Conservation (phyloP, 768 basidiomycete genomes). For the Tulasnella sp. region DNA sequence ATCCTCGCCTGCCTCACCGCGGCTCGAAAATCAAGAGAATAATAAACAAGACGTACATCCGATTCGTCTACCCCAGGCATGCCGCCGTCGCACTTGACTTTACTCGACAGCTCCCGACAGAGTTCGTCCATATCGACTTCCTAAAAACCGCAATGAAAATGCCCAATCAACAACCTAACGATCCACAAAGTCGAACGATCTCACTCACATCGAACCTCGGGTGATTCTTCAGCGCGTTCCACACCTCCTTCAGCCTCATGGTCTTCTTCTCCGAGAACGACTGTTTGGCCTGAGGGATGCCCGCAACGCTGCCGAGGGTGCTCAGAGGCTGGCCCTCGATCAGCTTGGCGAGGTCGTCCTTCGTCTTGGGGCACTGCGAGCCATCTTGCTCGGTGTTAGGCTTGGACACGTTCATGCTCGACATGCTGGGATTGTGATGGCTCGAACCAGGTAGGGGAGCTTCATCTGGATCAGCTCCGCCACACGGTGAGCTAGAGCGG, state of each 20-base stretch:
- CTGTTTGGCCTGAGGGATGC: conserved; percentile 38
- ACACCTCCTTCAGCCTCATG: conserved; percentile 66
- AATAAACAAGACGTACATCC: conserved; percentile 8
- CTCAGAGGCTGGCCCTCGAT: conserved; percentile 27
- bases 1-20: not conserved
- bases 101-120: conserved; percentile 66
- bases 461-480: conserved; percentile 8
- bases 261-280: conserved; percentile 57
- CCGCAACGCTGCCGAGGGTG: conserved; percentile 36
- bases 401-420: conserved; percentile 31
- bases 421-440: conserved; percentile 24
- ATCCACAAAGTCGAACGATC: conserved; percentile 6
- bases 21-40: not conserved
- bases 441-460: conserved; percentile 5
- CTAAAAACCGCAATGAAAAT: conserved; percentile 26
- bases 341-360: conserved; percentile 37
- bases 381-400: not conserved
- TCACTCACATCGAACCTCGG: conserved; percentile 61
- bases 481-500: conserved; percentile 9
- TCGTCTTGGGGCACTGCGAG: conserved; percentile 41
- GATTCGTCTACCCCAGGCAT: conserved; percentile 57
- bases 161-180: not conserved
- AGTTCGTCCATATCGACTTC: conserved; percentile 69
- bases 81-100: conserved; percentile 74
- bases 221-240: conserved; percentile 62